Percentiles rank a stretch among this genome's conserved stretches.
Conservation (phyloP, 2,329 filamentous ascomycete genomes). For the Madurella fahalii region DNA sequence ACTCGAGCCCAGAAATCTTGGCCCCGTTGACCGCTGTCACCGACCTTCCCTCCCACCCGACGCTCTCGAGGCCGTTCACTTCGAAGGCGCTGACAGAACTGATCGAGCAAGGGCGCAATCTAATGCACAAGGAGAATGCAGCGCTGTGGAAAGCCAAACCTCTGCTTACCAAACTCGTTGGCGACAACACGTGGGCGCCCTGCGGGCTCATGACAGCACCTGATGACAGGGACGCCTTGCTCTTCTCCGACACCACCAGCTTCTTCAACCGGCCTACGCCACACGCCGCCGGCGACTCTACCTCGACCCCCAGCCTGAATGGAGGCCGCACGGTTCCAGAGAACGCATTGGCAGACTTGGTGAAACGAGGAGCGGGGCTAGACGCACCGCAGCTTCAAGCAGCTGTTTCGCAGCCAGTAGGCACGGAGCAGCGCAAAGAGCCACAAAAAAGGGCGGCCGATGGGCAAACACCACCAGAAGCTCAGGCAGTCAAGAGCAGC, state of each 20-base stretch:
- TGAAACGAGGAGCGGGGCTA: background rate
- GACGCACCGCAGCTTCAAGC: background rate
- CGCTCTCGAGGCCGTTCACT: constrained; percentile 68
- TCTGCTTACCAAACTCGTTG: constrained; percentile 67
- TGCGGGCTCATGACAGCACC: constrained; percentile 55
- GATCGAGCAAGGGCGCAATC: constrained; percentile 62
- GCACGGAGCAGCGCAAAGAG: background rate
- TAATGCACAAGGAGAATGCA: constrained; percentile 70
- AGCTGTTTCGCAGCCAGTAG: background rate
- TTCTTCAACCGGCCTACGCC: constrained; percentile 26
- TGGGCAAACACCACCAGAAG: constrained; percentile 12
- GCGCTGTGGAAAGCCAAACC: constrained; percentile 72
- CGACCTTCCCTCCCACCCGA: constrained; percentile 70
- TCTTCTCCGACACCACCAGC: constrained; percentile 48
- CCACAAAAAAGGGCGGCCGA: constrained; percentile 5
- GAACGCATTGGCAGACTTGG: background rate
- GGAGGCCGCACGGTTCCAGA: background rate
- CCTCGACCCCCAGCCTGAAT: constrained; percentile 5
- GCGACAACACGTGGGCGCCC: constrained; percentile 67
- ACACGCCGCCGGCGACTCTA: background rate
- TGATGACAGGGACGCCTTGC: constrained; percentile 44
- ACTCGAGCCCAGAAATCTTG: constrained; percentile 56
- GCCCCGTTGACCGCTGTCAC: constrained; percentile 71
- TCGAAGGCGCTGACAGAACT: constrained; percentile 70
- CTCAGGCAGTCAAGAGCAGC: constrained; percentile 6